Base-by-base conservation (phyloP, 73 alveolate genomes). In the Tetrahymena malaccensis region DNA sequence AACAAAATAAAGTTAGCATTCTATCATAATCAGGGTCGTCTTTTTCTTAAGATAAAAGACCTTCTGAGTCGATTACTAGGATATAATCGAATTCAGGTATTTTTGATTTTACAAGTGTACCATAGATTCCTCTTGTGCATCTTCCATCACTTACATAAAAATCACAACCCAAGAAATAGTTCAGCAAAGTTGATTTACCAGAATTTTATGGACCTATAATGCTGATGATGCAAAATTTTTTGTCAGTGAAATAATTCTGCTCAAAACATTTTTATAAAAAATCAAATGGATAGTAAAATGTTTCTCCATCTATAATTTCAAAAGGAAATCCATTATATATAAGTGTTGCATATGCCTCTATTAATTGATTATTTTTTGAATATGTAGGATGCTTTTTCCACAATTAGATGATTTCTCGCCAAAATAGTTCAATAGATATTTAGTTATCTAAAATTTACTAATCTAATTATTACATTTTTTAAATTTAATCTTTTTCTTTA, bases 181-280 rank as follows among this genome's bases (percentile, higher is more conserved):
- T 95, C 43, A 35, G 58, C 84, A 95, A 34, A 50, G 97, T 95
- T 16, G 97, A 95, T 85, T 95, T 95, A 35, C 97, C 97, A n/a
- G 97, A 93, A 93, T 94, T 95, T 93, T 95, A 93, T 27, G 97
- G 97, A 34, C 97, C 97, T 13, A 95, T 85, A 16, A 94, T 94
- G 57, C 97, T 93, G 93, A 93, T 56, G 6, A 95, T 84, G 19
- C 85, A 43, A 1, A 95, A 27, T n/a, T 85, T 89, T 38, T 95
- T 33, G 55, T 93, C 34, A 16, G 55, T 35, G 35, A 58, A 37
- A 84, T 85, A 12, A 19, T 31, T 27, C 3, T 89, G 40, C 31
- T 55, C 1, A 16, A 58, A 89, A 34, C 93, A 34, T n/a, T 21
- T 7, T n/a, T n/a, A 0, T 17, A 95, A 57, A 25, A 95, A 38